Base-by-base conservation (phyloP, 1,284 basidiomycete genomes). In the Phlebopus sp. region DNA sequence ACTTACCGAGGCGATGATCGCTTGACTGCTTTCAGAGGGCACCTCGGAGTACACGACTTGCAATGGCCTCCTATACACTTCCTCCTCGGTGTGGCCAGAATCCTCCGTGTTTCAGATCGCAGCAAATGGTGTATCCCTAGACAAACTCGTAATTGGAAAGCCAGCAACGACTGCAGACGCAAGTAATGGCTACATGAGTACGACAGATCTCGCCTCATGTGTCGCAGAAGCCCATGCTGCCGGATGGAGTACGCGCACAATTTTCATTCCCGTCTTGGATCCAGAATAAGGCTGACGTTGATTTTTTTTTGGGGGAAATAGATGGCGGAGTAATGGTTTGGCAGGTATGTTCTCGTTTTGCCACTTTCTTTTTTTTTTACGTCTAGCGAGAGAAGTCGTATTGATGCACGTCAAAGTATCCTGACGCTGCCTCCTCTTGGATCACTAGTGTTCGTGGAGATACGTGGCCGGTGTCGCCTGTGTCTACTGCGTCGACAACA, bases 71-170 rank as follows among this genome's bases (percentile, higher is more conserved):
- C 66, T 80, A 30, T 71, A 64, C 42, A 56, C 62, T 13, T 73
- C 76, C 0, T 64, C 69, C 18, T 63, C 66, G 46, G 49, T 60
- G 5, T 79, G 68, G 67, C 76, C 62, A 13, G 39, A 72, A 47
- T 69, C 70, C 0, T 60, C 73, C 0, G 47, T 86, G n/a, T 85
- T 86, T 70, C 73, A 86, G 62, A 86, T 86, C 54, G 71, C 76
- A 9, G 71, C 72, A 4, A 75, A 68, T 39, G 81, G 81, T 31
- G 73, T 85, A 5, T 58, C 71, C 2, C 59, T 80, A 15, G 59
- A 72, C 61, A 79, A 80, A 60, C 59, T 79, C 44, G 69, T 79
- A 48, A 80, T 86, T 47, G 84, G 84, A 4, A 86, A 86, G 65
- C 84, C 83, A 0, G 82, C 71, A 0, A 70, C 63, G 4, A 32